Percentiles rank a stretch among this genome's conserved stretches.
Conservation (phyloP, 2,329 filamentous ascomycete genomes). For the Fusarium sp. region DNA sequence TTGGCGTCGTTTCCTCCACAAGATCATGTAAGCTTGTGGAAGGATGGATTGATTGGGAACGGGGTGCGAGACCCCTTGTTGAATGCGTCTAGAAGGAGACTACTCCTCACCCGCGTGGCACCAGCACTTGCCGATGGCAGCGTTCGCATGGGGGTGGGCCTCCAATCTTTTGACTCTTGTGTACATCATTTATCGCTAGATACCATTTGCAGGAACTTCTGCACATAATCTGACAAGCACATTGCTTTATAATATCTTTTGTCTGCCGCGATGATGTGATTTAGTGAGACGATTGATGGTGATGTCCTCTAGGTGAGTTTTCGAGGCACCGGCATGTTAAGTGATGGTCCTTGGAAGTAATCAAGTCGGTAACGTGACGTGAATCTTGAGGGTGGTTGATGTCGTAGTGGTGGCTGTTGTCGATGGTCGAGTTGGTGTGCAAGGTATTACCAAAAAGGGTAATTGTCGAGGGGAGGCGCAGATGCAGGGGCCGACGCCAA, state of each 20-base stretch:
- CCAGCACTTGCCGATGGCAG: not conserved
- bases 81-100: not conserved
- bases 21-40: constrained; percentile 51
- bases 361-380: not conserved
- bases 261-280: not conserved
- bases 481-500: not conserved
- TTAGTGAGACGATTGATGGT: not conserved
- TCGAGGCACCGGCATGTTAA: no score
- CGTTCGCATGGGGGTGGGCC: constrained; percentile 3
- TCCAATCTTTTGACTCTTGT: constrained; percentile 23
- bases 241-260: not conserved
- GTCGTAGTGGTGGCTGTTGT: not conserved
- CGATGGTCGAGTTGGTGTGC: not conserved
- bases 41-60: not conserved
- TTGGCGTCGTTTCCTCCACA: constrained; percentile 59
- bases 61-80: not conserved
- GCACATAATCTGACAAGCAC: not conserved
- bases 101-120: not conserved
- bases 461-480: not conserved
- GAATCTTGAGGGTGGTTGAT: not conserved
- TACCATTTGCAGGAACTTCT: constrained; percentile 34
- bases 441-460: not conserved
- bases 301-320: not conserved
- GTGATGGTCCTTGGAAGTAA: not conserved
- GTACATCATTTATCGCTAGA: constrained; percentile 40